Percentiles rank a stretch among this genome's conserved stretches.
phyloP scores from a whole-genome alignment of 495 filamentous ascomycete species.

The Aspergillus steynii region DNA sequence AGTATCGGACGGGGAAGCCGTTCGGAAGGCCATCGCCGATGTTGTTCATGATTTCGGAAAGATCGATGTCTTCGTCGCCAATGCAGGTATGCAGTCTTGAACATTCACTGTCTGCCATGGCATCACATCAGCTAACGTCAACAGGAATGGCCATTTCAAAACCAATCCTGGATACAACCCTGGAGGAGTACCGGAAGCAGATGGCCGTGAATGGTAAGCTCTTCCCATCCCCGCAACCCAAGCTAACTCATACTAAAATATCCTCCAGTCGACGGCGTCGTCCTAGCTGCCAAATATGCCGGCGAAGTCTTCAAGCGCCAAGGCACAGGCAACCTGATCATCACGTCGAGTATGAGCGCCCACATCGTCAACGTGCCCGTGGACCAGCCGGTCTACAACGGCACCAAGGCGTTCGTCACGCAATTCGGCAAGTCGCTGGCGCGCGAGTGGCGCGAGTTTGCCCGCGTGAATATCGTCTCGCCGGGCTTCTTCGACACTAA shows the following conservation, averaged over 20 bases:
- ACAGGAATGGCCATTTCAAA: conserved; percentile 53
- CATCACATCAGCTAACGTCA: neutral
- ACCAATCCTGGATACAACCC: conserved; percentile 45
- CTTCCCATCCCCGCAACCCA: neutral
- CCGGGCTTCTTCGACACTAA: conserved; percentile 69
- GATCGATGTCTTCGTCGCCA: conserved; percentile 52
- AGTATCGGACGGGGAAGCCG: conserved; percentile 39
- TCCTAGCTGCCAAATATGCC: conserved; percentile 36
- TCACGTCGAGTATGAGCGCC: conserved; percentile 80
- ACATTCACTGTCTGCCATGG: no score
- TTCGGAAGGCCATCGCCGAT: conserved; percentile 31
- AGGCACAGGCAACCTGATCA: conserved; percentile 62
- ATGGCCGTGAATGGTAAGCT: conserved; percentile 42
- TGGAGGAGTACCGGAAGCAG: conserved; percentile 48
- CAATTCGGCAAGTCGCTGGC: conserved; percentile 66
- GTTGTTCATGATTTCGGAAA: conserved; percentile 46
- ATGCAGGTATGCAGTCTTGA: conserved; percentile 24
- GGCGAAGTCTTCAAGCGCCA: conserved; percentile 61
- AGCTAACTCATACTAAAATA: neutral
- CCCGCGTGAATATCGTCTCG: conserved; percentile 64
- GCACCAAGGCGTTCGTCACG: conserved; percentile 66
- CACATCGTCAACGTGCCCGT: conserved; percentile 73
- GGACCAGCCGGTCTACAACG: conserved; percentile 67
- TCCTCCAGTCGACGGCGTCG: conserved; percentile 34
- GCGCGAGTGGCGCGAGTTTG: conserved; percentile 68